A percentile compares a stretch with the other conserved stretches of the same genome.
phyloP scores from a whole-genome alignment of 2,329 filamentous ascomycete genomes.

The Pseudogymnoascus destructans region DNA sequence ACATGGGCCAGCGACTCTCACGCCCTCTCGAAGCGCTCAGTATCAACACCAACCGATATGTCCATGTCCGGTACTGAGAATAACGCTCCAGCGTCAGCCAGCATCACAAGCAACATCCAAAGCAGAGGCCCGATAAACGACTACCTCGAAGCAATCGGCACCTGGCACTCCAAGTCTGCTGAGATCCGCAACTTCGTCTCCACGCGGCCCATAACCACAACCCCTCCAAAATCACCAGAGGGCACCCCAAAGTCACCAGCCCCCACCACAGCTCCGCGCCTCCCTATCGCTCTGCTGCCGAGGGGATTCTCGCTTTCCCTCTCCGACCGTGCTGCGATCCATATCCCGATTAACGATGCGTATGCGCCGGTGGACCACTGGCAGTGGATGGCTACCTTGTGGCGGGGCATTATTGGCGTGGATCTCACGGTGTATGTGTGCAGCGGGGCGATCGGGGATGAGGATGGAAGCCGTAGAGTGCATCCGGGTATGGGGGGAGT shows the following conservation, averaged over 20 bases:
- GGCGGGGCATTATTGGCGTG: slow-evolving; percentile 72
- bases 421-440: slow-evolving; percentile 65
- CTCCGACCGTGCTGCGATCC: slow-evolving; percentile 61
- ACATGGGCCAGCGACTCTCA: slow-evolving; percentile 17
- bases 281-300: slow-evolving; percentile 64
- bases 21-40: background rate
- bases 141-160: slow-evolving; percentile 55
- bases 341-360: slow-evolving; percentile 60
- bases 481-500: slow-evolving; percentile 31
- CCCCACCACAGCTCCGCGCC: slow-evolving; percentile 17
- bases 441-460: slow-evolving; percentile 13
- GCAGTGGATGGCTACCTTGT: slow-evolving; percentile 93
- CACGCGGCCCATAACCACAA: slow-evolving; percentile 15
- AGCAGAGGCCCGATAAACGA: slow-evolving; percentile 30
- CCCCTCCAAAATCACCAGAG: background rate
- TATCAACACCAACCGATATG: background rate
- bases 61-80: background rate
- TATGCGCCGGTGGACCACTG: slow-evolving; percentile 84
- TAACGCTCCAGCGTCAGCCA: background rate
- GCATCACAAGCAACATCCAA: background rate
- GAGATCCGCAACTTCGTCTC: slow-evolving; percentile 52
- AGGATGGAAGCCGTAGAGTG: background rate
- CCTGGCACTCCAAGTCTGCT: slow-evolving; percentile 64
- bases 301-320: slow-evolving; percentile 69
- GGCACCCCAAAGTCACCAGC: slow-evolving; percentile 12